A percentile compares a stretch with the other conserved stretches of the same genome.
These are phyloP conservation scores for Hydnomerulius pinastri DNA, from an alignment of 768 basidiomycete species.

Conservation along the genomic window DNA sequence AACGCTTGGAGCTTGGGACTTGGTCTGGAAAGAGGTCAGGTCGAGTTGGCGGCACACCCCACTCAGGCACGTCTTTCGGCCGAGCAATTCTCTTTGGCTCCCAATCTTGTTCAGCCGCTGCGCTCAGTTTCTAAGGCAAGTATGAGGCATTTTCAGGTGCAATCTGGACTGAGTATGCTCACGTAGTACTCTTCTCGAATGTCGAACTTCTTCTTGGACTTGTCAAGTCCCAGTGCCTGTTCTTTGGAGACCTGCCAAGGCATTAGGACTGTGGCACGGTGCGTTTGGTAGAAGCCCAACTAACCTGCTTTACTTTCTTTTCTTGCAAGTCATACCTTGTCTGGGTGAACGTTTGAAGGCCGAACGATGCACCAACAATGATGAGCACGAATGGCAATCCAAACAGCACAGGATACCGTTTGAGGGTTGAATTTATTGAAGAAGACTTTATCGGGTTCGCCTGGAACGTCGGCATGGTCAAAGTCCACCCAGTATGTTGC, in stretches of 20 bases:
- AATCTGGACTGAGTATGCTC: slow-evolving; percentile 36
- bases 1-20: slow-evolving; percentile 9
- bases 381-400: slow-evolving; percentile 85
- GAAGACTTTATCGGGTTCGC: slow-evolving; percentile 39
- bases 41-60: slow-evolving; percentile 78
- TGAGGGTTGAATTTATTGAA: slow-evolving; percentile 39
- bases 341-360: slow-evolving; percentile 79
- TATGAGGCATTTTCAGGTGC: neutral
- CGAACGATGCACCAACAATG: slow-evolving; percentile 87
- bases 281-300: slow-evolving; percentile 7
- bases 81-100: slow-evolving; percentile 84
- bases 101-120: slow-evolving; percentile 70
- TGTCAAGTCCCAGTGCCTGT: slow-evolving; percentile 73
- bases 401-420: slow-evolving; percentile 70
- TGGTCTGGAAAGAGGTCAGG: slow-evolving; percentile 27
- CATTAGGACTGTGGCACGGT: neutral
- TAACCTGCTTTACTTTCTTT: slow-evolving; percentile 71
- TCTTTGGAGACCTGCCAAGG: slow-evolving; percentile 64
- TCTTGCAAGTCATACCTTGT: slow-evolving; percentile 90
- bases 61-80: slow-evolving; percentile 88
- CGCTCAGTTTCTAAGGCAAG: slow-evolving; percentile 54
- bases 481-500: too few species aligned
- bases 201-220: slow-evolving; percentile 79
- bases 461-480: slow-evolving; percentile 55
- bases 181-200: slow-evolving; percentile 97